Base-by-base conservation (phyloP, 1,139 yeast genomes). In the Martiniozyma asiatica region DNA sequence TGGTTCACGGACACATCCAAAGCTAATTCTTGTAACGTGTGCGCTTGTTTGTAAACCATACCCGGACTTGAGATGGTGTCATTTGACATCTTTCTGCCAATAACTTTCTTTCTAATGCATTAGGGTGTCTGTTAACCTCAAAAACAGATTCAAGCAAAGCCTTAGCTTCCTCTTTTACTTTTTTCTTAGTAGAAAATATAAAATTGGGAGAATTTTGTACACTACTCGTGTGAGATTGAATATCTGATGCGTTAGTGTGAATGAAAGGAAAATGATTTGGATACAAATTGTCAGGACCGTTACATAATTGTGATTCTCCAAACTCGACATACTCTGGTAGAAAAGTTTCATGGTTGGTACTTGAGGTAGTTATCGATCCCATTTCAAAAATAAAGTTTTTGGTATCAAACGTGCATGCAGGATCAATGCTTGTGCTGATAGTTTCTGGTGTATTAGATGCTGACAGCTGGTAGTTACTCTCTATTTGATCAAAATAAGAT, bases 41-140 rank as follows among this genome's bases (percentile, higher is more conserved):
- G 5, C 43, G 25, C 11, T 35, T 40, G 18, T 40, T 40, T 6
- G 40, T 31, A 27, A 40, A 40, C 43, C 43, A 40, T 4, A 32
- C 26, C n/a, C 42, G 29, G 1, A 40, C 38, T 22, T 40, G 43
- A 3, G 30, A 13, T 2, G 34, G 34, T 4, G 41, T 21, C 23
- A 40, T 9, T 3, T 28, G 16, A 22, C 40, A 38, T 19, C 28
- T 33, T 8, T 35, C 34, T 4, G 42, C 40, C 9, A 40, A 24
- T 1, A 33, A 9, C 18, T 26, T 32, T n/a, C 41, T 16, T 21
- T 40, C 43, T 11, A 27, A 23, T 12, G 33, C 12, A 24, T 40
- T 40, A 4, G 40, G 42, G 10, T 12, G 25, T n/a, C 24, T 29
- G 17, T 32, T 36, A 2, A 34, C 31, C 5, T 22, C 11, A 26